Percentiles rank a stretch among this genome's conserved stretches.
These are phyloP conservation scores for Patellifolia procumbens DNA, from an alignment of 179 eudicot genomes.

Conservation along the genomic window DNA sequence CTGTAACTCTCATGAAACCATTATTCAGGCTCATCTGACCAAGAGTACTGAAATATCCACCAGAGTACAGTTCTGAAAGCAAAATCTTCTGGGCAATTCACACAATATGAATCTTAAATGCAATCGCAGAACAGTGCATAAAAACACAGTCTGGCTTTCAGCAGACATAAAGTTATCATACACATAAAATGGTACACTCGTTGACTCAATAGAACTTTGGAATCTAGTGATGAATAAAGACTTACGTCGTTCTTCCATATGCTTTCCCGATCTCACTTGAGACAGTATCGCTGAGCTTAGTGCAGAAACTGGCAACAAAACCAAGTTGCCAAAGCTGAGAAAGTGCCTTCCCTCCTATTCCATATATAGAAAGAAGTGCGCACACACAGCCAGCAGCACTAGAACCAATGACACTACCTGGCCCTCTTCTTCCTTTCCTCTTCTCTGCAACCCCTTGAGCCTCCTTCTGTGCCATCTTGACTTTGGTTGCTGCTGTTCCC, in stretches of 20 bases:
- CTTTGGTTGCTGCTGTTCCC: constrained; percentile 94
- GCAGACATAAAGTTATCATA: neutral
- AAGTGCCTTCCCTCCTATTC: constrained; percentile 62
- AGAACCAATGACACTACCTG: constrained; percentile 93
- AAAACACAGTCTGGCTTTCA: neutral
- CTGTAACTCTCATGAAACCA: neutral
- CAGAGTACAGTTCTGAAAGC: no score
- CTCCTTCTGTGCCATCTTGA: constrained; percentile 93
- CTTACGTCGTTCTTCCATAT: constrained; percentile 89
- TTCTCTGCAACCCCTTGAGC: constrained; percentile 97
- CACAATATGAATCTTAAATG: neutral
- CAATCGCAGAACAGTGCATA: neutral
- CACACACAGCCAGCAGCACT: constrained; percentile 98
- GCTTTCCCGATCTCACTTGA: constrained; percentile 99
- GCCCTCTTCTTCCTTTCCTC: constrained; percentile 94
- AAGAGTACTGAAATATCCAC: neutral
- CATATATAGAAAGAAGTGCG: constrained; percentile 71
- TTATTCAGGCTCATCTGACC: neutral
- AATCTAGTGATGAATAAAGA: constrained; percentile 5
- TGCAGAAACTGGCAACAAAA: constrained; percentile 94
- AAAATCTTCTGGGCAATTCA: neutral
- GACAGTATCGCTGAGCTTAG: constrained; percentile 89
- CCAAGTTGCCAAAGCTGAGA: constrained; percentile 82
- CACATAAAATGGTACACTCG: neutral
- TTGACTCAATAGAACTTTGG: neutral